These are phyloP conservation scores for Casuarina glauca DNA, from an alignment of 306 rosid genomes.

Conservation along the genomic window DNA sequence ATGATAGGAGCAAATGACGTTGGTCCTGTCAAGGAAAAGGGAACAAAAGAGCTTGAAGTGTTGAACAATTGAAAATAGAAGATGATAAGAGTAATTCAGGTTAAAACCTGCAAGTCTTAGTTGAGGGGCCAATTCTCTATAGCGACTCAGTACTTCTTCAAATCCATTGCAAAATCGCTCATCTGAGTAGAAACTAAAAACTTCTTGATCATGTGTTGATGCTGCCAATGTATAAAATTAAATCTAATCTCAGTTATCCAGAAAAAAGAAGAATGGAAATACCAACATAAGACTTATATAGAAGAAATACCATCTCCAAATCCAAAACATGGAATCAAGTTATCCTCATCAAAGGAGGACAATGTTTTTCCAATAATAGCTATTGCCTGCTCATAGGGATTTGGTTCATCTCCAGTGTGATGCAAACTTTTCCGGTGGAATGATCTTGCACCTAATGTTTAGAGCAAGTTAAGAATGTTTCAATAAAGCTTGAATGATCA, in stretches of 20 bases:
- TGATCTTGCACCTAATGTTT: constrained; percentile 65
- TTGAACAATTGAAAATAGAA: constrained; percentile 5
- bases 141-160: constrained; percentile 83
- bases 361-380: constrained; percentile 87
- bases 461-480: constrained; percentile 29
- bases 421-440: constrained; percentile 88
- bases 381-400: constrained; percentile 97
- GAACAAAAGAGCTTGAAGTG: constrained; percentile 23
- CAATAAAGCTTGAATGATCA: constrained; percentile 1
- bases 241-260: constrained; percentile 12
- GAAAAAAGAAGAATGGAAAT: constrained; percentile 6
- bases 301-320: constrained; percentile 84
- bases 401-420: constrained; percentile 74
- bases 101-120: constrained; percentile 80
- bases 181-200: constrained; percentile 82
- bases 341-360: constrained; percentile 88
- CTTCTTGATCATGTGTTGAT: constrained; percentile 92
- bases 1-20: constrained; percentile 91
- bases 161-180: constrained; percentile 86
- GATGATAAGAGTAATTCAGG: constrained; percentile 17
- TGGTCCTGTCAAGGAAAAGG: constrained; percentile 59
- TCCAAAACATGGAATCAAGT: constrained; percentile 91
- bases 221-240: constrained; percentile 57
- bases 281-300: constrained; percentile 1
- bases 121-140: constrained; percentile 78